phyloP scores from a whole-genome alignment of 2,329 filamentous ascomycete genomes.

The Botryotinia convoluta region DNA sequence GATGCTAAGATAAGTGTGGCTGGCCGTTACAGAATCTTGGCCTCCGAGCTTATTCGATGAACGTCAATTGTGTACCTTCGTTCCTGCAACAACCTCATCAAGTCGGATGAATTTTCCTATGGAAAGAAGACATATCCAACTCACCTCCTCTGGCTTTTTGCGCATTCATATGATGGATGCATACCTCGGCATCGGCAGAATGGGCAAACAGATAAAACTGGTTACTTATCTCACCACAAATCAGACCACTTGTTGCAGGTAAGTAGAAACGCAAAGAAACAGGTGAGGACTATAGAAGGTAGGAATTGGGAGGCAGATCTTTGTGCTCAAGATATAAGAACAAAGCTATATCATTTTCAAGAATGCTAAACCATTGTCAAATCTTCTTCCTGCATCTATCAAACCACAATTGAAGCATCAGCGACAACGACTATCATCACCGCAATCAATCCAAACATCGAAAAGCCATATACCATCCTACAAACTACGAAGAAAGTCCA shows the following conservation, averaged over 20 bases:
- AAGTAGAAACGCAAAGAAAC: neutral
- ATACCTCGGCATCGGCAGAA: neutral
- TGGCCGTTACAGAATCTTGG: neutral
- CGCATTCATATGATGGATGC: neutral
- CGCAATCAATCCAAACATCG: neutral
- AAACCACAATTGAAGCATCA: neutral
- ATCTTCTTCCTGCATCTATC: neutral
- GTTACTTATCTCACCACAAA: slow-evolving; percentile 7
- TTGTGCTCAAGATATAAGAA: neutral
- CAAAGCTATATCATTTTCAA: neutral
- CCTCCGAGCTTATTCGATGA: neutral
- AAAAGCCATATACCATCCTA: neutral
- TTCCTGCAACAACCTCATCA: neutral
- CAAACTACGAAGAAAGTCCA: neutral
- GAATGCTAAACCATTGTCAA: slow-evolving; percentile 4
- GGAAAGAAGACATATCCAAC: neutral
- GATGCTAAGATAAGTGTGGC: neutral
- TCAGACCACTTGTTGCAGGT: slow-evolving; percentile 7
- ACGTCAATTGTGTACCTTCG: neutral
- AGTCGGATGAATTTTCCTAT: neutral
- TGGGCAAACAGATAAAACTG: neutral
- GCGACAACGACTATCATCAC: neutral
- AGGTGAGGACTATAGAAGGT: neutral
- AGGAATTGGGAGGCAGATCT: neutral
- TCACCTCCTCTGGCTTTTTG: neutral